Evolutionary conservation across 129 eudicot genomes (phyloP).

Genomic region (Silybum marianum): DNA sequence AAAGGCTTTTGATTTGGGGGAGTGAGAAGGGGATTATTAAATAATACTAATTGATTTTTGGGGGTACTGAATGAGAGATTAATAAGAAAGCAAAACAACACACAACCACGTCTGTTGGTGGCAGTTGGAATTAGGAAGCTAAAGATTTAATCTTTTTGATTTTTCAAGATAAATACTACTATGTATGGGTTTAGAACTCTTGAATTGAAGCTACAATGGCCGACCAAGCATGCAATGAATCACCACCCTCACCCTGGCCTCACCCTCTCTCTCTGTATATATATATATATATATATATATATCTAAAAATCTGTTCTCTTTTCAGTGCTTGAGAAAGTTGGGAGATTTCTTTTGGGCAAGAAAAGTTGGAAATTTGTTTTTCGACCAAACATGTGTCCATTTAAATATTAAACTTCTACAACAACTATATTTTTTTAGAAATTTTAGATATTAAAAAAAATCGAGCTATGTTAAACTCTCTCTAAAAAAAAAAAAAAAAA

Average conservation of each 20-base stretch:
- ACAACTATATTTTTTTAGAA: no score
- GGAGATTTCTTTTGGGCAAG: conserved; percentile 40
- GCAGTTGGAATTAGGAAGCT: conserved; percentile 28
- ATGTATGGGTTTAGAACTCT: conserved; percentile 30
- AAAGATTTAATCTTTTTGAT: background rate
- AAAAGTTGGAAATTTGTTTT: conserved; percentile 16
- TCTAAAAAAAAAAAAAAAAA: no score
- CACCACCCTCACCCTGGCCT: conserved; percentile 28
- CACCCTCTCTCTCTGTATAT: background rate
- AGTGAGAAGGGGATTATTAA: conserved; percentile 8
- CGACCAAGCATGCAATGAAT: conserved; percentile 85
- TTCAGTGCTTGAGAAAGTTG: conserved; percentile 51
- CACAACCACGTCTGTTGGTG: conserved; percentile 40
- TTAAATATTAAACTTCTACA: no score
- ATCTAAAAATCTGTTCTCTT: conserved; percentile 22
- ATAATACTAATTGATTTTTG: conserved; percentile 23
- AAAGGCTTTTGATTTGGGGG: background rate
- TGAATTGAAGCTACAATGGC: conserved; percentile 81
- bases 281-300: no score
- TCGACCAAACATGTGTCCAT: no score
- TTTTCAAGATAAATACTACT: conserved; percentile 18
- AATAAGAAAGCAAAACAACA: conserved; percentile 40
- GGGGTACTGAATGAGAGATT: conserved; percentile 10
- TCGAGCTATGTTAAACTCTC: no score
- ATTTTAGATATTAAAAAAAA: no score